Percentiles rank a stretch among this genome's conserved stretches.
Evolutionary conservation across 139 green algal species (phyloP).

Genomic region (Micromonas commoda): DNA sequence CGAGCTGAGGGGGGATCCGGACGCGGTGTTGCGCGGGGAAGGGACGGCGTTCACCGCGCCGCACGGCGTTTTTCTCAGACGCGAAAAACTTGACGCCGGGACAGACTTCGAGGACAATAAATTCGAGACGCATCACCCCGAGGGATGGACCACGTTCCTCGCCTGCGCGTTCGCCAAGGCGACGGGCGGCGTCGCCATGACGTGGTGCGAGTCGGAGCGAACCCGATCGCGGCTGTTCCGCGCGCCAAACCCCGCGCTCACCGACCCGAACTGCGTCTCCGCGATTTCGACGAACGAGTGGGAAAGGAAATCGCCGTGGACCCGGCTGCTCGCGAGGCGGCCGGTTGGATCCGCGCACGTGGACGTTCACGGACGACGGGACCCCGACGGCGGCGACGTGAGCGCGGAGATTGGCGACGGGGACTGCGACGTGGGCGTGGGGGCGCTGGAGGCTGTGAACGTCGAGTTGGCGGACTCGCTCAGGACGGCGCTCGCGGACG

Average conservation of each 20-base stretch:
- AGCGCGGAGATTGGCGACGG: neutral
- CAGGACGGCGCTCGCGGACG: neutral
- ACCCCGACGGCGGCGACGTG: conserved; percentile 12
- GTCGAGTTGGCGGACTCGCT: neutral
- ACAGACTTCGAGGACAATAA: neutral
- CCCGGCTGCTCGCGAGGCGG: neutral
- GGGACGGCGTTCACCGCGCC: conserved; percentile 8
- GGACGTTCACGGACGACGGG: conserved; percentile 16
- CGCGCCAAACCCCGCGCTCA: too few relatives aligned
- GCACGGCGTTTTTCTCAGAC: conserved; percentile 7
- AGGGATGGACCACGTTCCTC: conserved; percentile 20
- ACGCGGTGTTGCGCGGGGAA: too few relatives aligned
- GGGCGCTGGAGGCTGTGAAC: neutral
- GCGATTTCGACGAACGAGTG: too few relatives aligned
- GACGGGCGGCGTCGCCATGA: neutral
- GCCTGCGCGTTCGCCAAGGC: neutral
- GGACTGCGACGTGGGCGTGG: neutral
- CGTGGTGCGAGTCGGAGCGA: neutral
- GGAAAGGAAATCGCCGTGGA: neutral
- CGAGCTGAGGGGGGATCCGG: too few relatives aligned
- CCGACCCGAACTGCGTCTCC: too few relatives aligned
- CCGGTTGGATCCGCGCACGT: neutral
- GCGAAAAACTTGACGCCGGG: too few relatives aligned
- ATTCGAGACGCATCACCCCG: neutral
- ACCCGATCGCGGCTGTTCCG: neutral